Evolutionary conservation across 768 basidiomycete genomes (phyloP).

Genomic region (Steccherinum ochraceum): DNA sequence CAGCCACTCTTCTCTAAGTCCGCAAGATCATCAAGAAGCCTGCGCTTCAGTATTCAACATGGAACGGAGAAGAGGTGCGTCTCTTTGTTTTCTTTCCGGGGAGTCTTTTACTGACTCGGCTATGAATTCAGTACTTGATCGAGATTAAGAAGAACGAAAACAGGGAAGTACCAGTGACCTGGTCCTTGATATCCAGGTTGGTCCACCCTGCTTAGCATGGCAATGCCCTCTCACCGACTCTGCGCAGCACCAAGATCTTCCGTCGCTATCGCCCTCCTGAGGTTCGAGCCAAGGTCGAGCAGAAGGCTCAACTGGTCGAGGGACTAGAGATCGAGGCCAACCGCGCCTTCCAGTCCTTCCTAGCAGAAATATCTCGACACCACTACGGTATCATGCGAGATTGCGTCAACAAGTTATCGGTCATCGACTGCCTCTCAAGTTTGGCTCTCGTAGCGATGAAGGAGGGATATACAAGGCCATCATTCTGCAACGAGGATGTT

Average conservation of each 20-base stretch:
- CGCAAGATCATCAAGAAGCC: slow-evolving; percentile 70
- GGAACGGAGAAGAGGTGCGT: slow-evolving; percentile 65
- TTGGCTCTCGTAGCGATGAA: slow-evolving; percentile 75
- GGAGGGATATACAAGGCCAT: slow-evolving; percentile 72
- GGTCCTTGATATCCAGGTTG: slow-evolving; percentile 66
- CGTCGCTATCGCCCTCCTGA: slow-evolving; percentile 75
- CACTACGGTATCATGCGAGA: slow-evolving; percentile 70
- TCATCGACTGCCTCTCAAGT: slow-evolving; percentile 81
- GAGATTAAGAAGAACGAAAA: slow-evolving; percentile 64
- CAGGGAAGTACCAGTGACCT: slow-evolving; percentile 40
- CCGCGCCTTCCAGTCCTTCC: slow-evolving; percentile 60
- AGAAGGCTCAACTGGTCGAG: slow-evolving; percentile 73
- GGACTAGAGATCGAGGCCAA: slow-evolving; percentile 60
- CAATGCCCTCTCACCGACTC: slow-evolving; percentile 4
- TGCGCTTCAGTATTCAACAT: slow-evolving; percentile 60
- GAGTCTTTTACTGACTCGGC: neutral
- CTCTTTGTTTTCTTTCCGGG: slow-evolving; percentile 1
- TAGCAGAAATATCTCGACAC: slow-evolving; percentile 59
- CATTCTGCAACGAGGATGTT: slow-evolving; percentile 58
- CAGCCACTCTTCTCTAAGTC: no score
- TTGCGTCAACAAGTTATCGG: slow-evolving; percentile 74
- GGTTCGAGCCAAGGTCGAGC: slow-evolving; percentile 53
- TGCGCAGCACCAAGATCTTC: slow-evolving; percentile 59
- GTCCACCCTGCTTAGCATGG: neutral
- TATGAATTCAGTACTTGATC: slow-evolving; percentile 55